A percentile compares a stretch with the other conserved stretches of the same genome.
These are phyloP conservation scores for Aureobasidium sp. DNA, from an alignment of 2,329 filamentous ascomycete genomes.

Conservation along the genomic window DNA sequence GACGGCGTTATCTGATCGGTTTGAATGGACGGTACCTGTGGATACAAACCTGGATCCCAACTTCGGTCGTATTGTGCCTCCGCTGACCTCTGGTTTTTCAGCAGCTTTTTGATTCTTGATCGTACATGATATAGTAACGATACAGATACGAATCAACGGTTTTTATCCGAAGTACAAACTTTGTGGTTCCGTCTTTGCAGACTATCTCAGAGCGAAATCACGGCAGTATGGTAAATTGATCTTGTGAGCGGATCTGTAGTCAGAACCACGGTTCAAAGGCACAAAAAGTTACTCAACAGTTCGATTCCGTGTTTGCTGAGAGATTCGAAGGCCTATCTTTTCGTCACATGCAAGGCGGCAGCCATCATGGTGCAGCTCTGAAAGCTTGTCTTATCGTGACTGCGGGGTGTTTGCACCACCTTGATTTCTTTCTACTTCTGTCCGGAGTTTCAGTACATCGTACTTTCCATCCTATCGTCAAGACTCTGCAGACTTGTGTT, in stretches of 20 bases:
- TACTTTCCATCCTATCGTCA: not conserved
- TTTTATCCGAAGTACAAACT: not conserved
- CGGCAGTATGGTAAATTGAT: not conserved
- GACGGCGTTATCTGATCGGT: constrained; percentile 11
- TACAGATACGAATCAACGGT: constrained; percentile 4
- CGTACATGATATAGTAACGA: constrained; percentile 14
- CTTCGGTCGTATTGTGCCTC: not conserved
- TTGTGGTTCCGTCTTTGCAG: not conserved
- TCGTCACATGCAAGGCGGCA: constrained; percentile 13
- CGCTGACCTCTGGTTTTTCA: constrained; percentile 11
- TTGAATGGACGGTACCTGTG: constrained; percentile 13
- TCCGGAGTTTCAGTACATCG: not conserved
- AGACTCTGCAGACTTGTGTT: not conserved
- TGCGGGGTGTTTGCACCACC: constrained; percentile 13
- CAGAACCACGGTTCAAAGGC: not conserved
- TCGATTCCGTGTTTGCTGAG: not conserved
- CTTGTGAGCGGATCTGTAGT: not conserved
- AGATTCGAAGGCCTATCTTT: not conserved
- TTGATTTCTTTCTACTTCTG: constrained; percentile 12
- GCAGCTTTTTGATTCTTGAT: constrained; percentile 10
- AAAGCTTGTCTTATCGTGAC: constrained; percentile 10
- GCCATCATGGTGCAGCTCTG: constrained; percentile 6
- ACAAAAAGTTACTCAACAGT: not conserved
- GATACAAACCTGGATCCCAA: constrained; percentile 12
- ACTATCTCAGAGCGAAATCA: not conserved